These are phyloP conservation scores for Adenanthera pavonina DNA, from an alignment of 306 rosid genomes.

Conservation along the genomic window DNA sequence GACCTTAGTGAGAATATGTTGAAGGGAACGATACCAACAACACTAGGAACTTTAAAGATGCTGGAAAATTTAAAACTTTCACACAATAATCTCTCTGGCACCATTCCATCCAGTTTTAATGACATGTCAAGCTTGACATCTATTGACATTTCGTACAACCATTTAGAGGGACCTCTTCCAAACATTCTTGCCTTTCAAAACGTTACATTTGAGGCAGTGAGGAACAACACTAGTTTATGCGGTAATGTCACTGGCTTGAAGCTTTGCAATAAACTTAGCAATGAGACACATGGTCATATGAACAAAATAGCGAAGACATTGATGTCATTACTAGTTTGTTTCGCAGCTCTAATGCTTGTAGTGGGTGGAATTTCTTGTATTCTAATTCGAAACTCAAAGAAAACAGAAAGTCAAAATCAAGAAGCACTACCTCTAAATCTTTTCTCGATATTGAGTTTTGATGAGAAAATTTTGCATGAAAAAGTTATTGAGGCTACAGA, in stretches of 20 bases:
- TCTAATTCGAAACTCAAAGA: not conserved
- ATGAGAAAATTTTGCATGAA: not conserved
- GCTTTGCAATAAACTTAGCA: not conserved
- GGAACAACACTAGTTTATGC: conserved; percentile 10
- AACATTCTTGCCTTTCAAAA: not conserved
- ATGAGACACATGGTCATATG: not conserved
- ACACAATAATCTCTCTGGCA: conserved; percentile 44
- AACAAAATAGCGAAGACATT: not conserved
- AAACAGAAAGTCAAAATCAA: not conserved
- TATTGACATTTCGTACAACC: conserved; percentile 41
- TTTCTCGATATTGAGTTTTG: not conserved
- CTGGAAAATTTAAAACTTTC: conserved; percentile 47
- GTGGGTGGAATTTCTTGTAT: not conserved
- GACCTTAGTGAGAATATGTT: conserved; percentile 42
- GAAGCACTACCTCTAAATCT: not conserved
- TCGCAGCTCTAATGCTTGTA: not conserved
- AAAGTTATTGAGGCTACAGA: conserved; percentile 10
- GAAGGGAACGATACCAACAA: conserved; percentile 23
- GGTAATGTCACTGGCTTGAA: not conserved
- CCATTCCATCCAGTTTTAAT: conserved; percentile 33
- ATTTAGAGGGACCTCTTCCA: conserved; percentile 27
- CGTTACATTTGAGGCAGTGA: not conserved
- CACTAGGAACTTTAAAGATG: conserved; percentile 28
- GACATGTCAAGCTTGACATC: conserved; percentile 39
- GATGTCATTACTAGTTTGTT: not conserved